Evolutionary conservation across 257 asterid species (phyloP), one percentile per base, ranked within the genome.

Genomic region (Scutellaria barbata): DNA sequence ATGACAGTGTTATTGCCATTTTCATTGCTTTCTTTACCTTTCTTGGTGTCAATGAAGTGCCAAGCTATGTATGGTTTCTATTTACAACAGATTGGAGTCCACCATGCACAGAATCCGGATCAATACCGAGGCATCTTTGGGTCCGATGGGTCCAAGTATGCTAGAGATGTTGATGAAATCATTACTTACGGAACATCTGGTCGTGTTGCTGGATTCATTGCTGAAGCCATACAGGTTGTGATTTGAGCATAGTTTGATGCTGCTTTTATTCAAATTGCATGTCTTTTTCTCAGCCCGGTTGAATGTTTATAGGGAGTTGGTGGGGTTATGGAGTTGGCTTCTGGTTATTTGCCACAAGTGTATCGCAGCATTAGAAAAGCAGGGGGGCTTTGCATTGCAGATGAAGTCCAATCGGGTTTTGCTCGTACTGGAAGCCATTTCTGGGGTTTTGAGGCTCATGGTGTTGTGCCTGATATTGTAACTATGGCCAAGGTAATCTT

Each of bases 381-480:
- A 0, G 98, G 99, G 10, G 99, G 97, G 14, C 95, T 94, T 76
- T 94, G 96, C 76, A 91, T 94, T 52, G 99, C 96, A 1, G 99
- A 94, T 71, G 99, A 94, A 81, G 98, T 94, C 55, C 99, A 94
- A 71, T 83, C 98, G 0, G 99, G 98, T 42, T 94, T 89, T 69
- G 96, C 88, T 74, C 88, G 99, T 20, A 91, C 88, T 0, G 99
- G 99, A n/a, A 85, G 84, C 83, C 88, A 89, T 74, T 94, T 91
- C 70, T 94, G 99, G 99, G 99, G 98, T 40, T 94, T 88, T 60
- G 96, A 94, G 80, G 88, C 86, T 76, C 99, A 94, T 63, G 96
- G 85, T 7, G 95, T 94, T 69, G 86, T 88, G 73, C 99, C 99
- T 18, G 99, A 94, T 79, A 94, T 94, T 45, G 96, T 91, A 57